Base-by-base conservation (phyloP, 768 basidiomycete species). In the Boletus patriciae region DNA sequence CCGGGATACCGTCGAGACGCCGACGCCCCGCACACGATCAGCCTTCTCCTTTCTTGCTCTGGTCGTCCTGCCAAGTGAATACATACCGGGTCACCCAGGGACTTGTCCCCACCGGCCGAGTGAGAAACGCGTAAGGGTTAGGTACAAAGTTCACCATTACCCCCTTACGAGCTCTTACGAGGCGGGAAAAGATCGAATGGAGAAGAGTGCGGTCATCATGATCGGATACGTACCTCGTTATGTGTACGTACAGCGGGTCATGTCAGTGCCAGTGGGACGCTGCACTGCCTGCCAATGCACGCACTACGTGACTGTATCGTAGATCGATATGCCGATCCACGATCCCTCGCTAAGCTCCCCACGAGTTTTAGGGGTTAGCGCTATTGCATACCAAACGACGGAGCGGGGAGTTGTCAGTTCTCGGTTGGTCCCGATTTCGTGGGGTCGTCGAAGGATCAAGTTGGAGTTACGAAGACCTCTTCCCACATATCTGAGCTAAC, bases 11-110 rank as follows among this genome's bases (percentile, higher is more conserved):
- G 46, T 63, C 53, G 36, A 29, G 6, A 25, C 41, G n/a, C 50
- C 59, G 52, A 25, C 47, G 47, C 57, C 9, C 45, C n/a, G 70
- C 75, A 5, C 73, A 68, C 23, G 73, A 72, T 57, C 66, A 51
- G 10, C 69, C 12, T 73, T 50, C 43, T 27, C 47, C 21, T 48
- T 41, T 42, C 23, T 11, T 27, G 53, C 31, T 40, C 37, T 55
- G n/a, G 47, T 46, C 36, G 34, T 23, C 19, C 43, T 33, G 50
- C 50, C 60, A 46, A 59, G 45, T 12, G 43, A 52, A 37, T 16
- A 42, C 53, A 16, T 52, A 47, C 58, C 46, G 27, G 55, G 47
- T 18, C 38, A 18, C 33, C 21, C 46, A 46, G 55, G 59, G 18
- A 45, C 59, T 13, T 37, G 15, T 23, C 44, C 42, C 46, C 43